A percentile compares a stretch with the other conserved stretches of the same genome.
Evolutionary conservation across 2,329 filamentous ascomycete species (phyloP).

Genomic region (Fusarium sp.): DNA sequence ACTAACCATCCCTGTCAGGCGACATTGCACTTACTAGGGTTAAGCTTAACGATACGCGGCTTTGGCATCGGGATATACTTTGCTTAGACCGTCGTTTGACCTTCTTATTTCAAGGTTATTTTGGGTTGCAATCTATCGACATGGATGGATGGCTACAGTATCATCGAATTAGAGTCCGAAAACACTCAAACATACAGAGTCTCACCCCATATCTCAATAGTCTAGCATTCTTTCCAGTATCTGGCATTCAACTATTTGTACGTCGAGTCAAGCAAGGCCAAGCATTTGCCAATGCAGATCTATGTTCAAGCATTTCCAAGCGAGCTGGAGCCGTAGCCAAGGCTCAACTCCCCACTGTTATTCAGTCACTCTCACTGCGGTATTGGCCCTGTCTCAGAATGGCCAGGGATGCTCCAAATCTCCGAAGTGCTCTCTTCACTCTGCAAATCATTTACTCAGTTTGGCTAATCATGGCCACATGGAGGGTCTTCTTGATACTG

Average conservation of each 20-base stretch:
- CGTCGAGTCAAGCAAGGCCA: background rate
- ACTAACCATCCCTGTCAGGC: background rate
- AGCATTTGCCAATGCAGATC: background rate
- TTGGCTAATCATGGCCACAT: no score
- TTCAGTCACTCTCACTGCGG: background rate
- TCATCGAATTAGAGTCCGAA: no score
- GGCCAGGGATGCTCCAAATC: no score
- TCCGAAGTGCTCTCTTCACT: slow-evolving; percentile 46
- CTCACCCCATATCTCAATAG: no score
- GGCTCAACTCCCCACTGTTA: background rate
- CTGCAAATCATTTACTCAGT: no score
- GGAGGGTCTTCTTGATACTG: no score
- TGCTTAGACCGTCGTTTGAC: background rate
- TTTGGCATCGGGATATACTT: background rate
- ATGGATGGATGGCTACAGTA: no score
- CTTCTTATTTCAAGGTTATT: no score
- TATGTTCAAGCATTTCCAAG: background rate
- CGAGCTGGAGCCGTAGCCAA: background rate
- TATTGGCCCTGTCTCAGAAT: background rate
- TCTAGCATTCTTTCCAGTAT: background rate
- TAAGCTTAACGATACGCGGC: slow-evolving; percentile 19
- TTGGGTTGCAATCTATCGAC: no score
- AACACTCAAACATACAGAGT: no score
- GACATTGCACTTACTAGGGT: slow-evolving; percentile 14
- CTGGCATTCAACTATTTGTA: no score